Evolutionary conservation across 345 rosid genomes (phyloP), one percentile per base, ranked within the genome.

Genomic region (Eucalyptus erythrocorys): DNA sequence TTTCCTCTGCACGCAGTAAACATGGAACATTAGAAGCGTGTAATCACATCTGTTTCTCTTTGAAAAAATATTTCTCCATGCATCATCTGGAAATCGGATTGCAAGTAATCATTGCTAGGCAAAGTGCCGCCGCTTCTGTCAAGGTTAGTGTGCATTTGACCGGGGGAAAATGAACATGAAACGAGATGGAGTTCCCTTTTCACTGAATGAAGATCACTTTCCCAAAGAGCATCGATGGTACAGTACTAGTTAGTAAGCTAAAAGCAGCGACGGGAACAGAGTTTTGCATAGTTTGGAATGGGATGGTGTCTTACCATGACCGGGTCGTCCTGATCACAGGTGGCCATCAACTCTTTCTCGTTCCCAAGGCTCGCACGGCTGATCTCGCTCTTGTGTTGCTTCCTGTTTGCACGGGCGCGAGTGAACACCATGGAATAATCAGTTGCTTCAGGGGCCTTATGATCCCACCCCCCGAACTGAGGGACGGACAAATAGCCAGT

Each of bases 391-490:
- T 91, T 89, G 40, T 92, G 93, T 81, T 92, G 94, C 93, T 96
- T 95, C 95, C 94, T 93, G 43, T 95, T 93, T 26, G 94, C 97
- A 0, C 98, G 96, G 89, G 99, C 98, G 87, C 51, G 90, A 1
- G 94, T 88, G 88, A 97, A 97, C 48, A 94, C 96, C 91, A 94
- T 82, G 32, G 99, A 94, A 88, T 97, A 97, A 85, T 94, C 88
- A 6, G 95, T 94, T 13, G 91, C 91, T 37, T 92, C 94, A 9
- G 91, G 87, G 85, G 88, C 90, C 86, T 90, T 91, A 45, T 92
- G 94, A 87, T 95, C 96, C 98, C 99, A 96, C 42, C 92, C 97
- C 89, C 98, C 99, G 64, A 97, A 97, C 92, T 94, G 95, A 68
- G 98, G 99, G 76, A 95, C 92, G 51, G 97, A 88, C 88, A 84